Conservation (phyloP, 768 basidiomycete genomes). For the Amanita brunnescens region DNA sequence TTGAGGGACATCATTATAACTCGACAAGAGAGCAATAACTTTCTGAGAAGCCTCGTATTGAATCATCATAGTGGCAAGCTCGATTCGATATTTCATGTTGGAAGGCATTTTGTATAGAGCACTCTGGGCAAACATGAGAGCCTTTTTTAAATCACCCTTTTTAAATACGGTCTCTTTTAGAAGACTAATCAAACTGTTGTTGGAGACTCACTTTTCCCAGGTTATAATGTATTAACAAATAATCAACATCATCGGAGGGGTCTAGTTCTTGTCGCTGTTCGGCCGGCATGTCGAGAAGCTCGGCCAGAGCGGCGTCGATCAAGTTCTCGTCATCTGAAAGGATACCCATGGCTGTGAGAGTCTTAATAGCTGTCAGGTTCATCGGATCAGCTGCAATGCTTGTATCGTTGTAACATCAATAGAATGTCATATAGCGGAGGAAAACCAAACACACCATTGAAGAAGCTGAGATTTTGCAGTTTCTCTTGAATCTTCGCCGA, state of each 20-base stretch:
- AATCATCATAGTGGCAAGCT: conserved; percentile 47
- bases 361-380: conserved; percentile 73
- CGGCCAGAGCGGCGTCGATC: conserved; percentile 79
- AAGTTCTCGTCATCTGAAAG: conserved; percentile 70
- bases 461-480: conserved; percentile 70
- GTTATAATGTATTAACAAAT: conserved; percentile 64
- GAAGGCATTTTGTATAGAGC: conserved; percentile 52
- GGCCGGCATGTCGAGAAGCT: conserved; percentile 61
- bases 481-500: conserved; percentile 68
- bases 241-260: conserved; percentile 58
- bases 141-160: conserved; percentile 42
- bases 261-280: conserved; percentile 62
- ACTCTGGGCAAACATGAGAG: conserved; percentile 45
- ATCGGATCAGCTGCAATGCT: conserved; percentile 76
- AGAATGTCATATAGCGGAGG: conserved; percentile 2
- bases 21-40: conserved; percentile 40
- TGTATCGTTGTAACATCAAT: conserved; percentile 2
- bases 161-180: not conserved
- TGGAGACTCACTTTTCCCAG: conserved; percentile 54
- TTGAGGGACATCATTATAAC: conserved; percentile 23
- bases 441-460: conserved; percentile 52
- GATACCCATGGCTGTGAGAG: conserved; percentile 85
- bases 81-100: conserved; percentile 35
- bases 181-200: not conserved
- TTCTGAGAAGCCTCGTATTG: conserved; percentile 33